Conservation (phyloP, 371 early-diverging fungal genomes). For the Parasitella parasitica region DNA sequence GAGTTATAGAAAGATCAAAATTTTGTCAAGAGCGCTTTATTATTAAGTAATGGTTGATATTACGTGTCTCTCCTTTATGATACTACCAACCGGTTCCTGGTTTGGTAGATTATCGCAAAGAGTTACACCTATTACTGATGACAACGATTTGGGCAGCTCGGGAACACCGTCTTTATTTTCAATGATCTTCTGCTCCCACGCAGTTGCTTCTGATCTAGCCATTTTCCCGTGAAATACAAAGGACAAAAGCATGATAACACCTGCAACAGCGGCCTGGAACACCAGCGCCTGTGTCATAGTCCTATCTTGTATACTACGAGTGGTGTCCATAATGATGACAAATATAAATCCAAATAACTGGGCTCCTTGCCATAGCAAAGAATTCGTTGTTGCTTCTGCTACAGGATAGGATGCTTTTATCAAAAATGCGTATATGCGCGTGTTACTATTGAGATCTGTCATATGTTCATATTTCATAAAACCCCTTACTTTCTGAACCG, state of each 20-base stretch:
- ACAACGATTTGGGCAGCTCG: background rate
- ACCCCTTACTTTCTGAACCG: constrained; percentile 50
- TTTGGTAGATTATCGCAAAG: background rate
- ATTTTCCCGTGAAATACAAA: constrained; percentile 23
- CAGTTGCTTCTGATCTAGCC: constrained; percentile 21
- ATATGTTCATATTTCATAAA: background rate
- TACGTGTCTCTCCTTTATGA: background rate
- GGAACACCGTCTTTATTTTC: background rate
- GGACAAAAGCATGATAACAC: constrained; percentile 15
- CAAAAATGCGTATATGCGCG: too few relatives aligned
- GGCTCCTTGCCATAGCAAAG: constrained; percentile 50
- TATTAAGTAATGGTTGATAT: too few relatives aligned
- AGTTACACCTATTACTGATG: constrained; percentile 1
- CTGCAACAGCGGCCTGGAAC: constrained; percentile 28
- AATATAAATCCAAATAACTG: constrained; percentile 54
- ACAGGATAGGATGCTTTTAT: constrained; percentile 53
- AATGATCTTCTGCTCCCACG: background rate
- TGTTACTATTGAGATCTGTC: background rate
- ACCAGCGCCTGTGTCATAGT: constrained; percentile 33
- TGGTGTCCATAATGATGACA: constrained; percentile 40
- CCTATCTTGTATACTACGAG: constrained; percentile 27
- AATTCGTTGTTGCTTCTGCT: constrained; percentile 50
- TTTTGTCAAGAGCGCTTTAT: too few relatives aligned
- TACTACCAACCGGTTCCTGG: background rate
- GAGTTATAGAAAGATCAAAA: too few relatives aligned